Percentiles rank a stretch among this genome's conserved stretches.
Conservation (phyloP, 768 basidiomycete genomes). For the Leccinum aurantiacum region DNA sequence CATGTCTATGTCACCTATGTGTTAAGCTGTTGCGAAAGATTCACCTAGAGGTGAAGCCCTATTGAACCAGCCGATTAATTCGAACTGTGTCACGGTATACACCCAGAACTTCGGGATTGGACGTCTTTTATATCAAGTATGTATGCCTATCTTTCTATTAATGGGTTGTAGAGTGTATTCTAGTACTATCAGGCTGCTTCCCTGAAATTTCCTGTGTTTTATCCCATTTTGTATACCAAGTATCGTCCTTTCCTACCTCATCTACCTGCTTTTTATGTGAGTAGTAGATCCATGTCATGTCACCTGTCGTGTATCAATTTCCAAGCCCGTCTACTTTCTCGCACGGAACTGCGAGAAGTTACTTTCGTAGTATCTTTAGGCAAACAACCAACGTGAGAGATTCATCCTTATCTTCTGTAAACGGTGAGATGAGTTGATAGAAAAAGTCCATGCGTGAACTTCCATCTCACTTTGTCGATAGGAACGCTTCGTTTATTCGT, state of each 20-base stretch:
- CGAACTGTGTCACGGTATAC: conserved; percentile 9
- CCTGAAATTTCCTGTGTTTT: background rate
- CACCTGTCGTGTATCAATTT: background rate
- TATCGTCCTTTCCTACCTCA: background rate
- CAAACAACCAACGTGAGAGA: background rate
- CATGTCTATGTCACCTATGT: background rate
- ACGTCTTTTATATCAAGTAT: conserved; percentile 2
- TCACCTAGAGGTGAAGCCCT: conserved; percentile 30
- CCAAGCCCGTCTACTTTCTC: background rate
- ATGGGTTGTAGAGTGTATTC: conserved; percentile 1
- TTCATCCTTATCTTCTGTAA: background rate
- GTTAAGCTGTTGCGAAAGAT: conserved; percentile 17
- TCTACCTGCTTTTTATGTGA: background rate
- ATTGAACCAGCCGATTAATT: conserved; percentile 22
- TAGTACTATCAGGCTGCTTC: background rate
- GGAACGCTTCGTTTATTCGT: too few relatives aligned
- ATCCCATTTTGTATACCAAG: background rate
- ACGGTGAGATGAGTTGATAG: background rate
- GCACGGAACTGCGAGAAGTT: background rate
- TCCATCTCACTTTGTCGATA: background rate
- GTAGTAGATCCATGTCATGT: background rate
- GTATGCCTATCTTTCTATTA: conserved; percentile 6
- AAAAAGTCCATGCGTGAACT: background rate
- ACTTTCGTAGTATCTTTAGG: background rate
- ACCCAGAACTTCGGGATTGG: background rate